Base-by-base conservation (phyloP, 2,329 filamentous ascomycete species). In the Didymella lethalis region DNA sequence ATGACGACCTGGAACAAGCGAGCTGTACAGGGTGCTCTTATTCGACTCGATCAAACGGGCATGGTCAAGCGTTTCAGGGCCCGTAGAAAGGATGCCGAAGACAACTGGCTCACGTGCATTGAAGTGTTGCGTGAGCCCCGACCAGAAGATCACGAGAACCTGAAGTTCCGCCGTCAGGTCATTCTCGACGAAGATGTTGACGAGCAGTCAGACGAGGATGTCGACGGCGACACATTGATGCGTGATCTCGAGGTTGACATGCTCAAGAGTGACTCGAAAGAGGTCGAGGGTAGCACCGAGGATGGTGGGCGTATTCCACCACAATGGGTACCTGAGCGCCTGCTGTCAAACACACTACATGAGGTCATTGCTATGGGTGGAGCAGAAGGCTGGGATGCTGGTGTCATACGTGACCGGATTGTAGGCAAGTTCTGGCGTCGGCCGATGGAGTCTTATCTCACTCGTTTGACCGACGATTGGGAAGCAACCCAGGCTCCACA, bases 401-500 rank as follows among this genome's bases (percentile, higher is more conserved):
- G 75, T 38, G 78, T 80, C 64, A 75, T 68, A 65, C 75, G 64
- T 44, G 68, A 63, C 68, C 59, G 64, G 2, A 68, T 78, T 7
- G 78, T 84, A 48, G 86, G 86, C 10, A 72, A 74, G 10, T 82
- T 85, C 64, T 87, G 83, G 73, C 80, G 80, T 52, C 78, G 85
- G 48, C 83, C 85, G 0, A 67, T 86, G 29, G 86, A 88, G 65
- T 79, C 81, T 29, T 74, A 81, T 20, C 68, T 88, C 23, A 74
- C 73, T 48, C 81, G 84, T 26, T 64, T 88, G 36, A 83, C 83
- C 2, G 82, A 86, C 55, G 77, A 80, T 54, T 87, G 85, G 82
- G 81, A 85, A 53, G 66, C 82, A 16, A 84, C 83, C n/a, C 86
- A 89, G 64, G 86, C 86, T 25, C 73, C 77, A 3, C 81, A 86